Evolutionary conservation across 1,139 yeast species (phyloP), one percentile per base, ranked within the genome.

Genomic region (Candida albicans): DNA sequence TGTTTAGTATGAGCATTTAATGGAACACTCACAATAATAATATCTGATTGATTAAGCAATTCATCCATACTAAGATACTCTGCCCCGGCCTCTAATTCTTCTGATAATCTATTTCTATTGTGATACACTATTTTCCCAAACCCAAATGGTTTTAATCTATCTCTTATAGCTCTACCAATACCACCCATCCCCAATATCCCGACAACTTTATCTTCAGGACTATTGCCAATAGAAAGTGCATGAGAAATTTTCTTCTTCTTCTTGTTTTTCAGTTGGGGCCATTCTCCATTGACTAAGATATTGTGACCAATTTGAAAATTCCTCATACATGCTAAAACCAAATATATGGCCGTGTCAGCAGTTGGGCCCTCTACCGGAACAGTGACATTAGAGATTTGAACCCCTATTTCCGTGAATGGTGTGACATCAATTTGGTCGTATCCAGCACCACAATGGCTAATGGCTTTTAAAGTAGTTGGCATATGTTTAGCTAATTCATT

Each of bases 391-490:
- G 91, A 79, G 8, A 87, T 68, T 62, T 84, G 89, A 43, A 87
- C 82, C 24, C 75, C 75, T 33, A 68, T 50, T 40, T 61, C 65
- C 10, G 76, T 68, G 53, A 77, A 73, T 12, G 79, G 73, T 14
- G 65, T 68, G 1, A 81, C 79, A 54, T 84, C 89, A 37, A 84
- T 70, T 62, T 84, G 90, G 60, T 93, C 98, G 62, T 93, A 93
- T 6, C 99, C 98, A 0, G 99, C 99, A 43, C 98, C 97, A 54
- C 80, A 75, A 65, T 89, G 96, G 53, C 86, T 74, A 15, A 93
- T 73, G n/a, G 81, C 75, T 55, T 80, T 79, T 24, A 91, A 74
- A 0, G 82, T 59, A 1, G 70, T 50, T 3, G 96, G 96, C 43
- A 93, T 68, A 29, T 64, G 62, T 10, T 64, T 56, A 14, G 84